Evolutionary conservation across 495 filamentous ascomycete genomes (phyloP), one percentile per base, ranked within the genome.

Genomic region (Penicillium cataractarum): DNA sequence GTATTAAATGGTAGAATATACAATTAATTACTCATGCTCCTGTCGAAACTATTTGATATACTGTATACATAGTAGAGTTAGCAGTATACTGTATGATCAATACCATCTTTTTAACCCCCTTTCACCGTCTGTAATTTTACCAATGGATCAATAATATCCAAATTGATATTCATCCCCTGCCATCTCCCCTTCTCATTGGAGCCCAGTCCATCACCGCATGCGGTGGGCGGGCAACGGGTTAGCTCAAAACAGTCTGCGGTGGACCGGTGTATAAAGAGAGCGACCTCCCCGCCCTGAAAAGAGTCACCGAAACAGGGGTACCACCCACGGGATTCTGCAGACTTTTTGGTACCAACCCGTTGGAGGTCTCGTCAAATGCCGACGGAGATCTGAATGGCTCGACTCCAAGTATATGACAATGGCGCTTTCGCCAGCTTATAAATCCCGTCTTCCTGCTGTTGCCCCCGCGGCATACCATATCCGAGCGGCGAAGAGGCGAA

Each of bases 181-280:
- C 17, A 40, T 40, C 4, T 21, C 21, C n/a, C 39, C 39, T 21
- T 22, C 40, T 21, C 40, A 44, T 21, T 44, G 40, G 40, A 21
- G n/a, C 19, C n/a, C n/a, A 10, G n/a, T 44, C 40, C 7, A 44
- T 44, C 31, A 22, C 58, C 63, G 54, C 54, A 61, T 61, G 54
- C 59, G 50, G 59, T n/a, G 42, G 33, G 17, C 19, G n/a, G n/a
- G n/a, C 49, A 37, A 31, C 51, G 27, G 51, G 32, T 35, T 54
- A 54, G 51, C 58, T 60, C 58, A 33, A 60, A 60, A 54, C 33
- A 60, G 62, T 6, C 42, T 70, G 67, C 67, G 67, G 69, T 72
- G 69, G 69, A 70, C 67, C 42, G 46, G 46, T 57, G 56, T 67
- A 62, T 58, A 65, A 67, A 49, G 50, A 44, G 33, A 50, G 51